Conservation (phyloP, 495 filamentous ascomycete genomes). For the Neurospora intermedia region DNA sequence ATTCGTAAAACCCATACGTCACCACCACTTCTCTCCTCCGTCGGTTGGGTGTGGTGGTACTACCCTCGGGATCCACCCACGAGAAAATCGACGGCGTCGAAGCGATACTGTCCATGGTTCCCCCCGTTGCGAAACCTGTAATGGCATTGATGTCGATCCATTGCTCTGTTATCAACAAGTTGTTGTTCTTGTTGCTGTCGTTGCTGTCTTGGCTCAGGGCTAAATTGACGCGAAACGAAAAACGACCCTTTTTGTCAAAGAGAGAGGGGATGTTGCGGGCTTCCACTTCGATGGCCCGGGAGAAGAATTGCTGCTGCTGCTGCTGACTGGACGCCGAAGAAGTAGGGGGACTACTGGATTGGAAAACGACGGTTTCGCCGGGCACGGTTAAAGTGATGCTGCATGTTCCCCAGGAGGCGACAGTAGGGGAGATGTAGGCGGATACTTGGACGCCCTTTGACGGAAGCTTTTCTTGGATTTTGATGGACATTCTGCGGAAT, state of each 20-base stretch:
- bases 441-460: not conserved
- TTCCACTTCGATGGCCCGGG: slow-evolving; percentile 36
- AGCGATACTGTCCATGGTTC: slow-evolving; percentile 37
- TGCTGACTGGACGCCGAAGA: not conserved
- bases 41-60: not conserved
- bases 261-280: slow-evolving; percentile 27
- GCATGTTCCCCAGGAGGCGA: not conserved
- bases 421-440: not conserved
- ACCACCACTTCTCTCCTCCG: slow-evolving; percentile 21
- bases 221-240: slow-evolving; percentile 36
- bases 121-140: slow-evolving; percentile 35
- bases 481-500: not conserved
- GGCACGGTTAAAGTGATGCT: not conserved
- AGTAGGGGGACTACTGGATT: not conserved
- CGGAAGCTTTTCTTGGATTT: not conserved
- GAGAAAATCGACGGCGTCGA: slow-evolving; percentile 30
- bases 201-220: not conserved
- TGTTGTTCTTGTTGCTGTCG: not conserved
- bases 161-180: slow-evolving; percentile 17
- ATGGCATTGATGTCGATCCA: slow-evolving; percentile 38
- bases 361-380: not conserved
- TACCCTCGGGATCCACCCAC: slow-evolving; percentile 13
- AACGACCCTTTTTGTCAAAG: slow-evolving; percentile 37
- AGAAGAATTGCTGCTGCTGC: not conserved
- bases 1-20: slow-evolving; percentile 42